phyloP scores from a whole-genome alignment of 163 green algal species.

The Chlamydomonas reinhardtii region DNA sequence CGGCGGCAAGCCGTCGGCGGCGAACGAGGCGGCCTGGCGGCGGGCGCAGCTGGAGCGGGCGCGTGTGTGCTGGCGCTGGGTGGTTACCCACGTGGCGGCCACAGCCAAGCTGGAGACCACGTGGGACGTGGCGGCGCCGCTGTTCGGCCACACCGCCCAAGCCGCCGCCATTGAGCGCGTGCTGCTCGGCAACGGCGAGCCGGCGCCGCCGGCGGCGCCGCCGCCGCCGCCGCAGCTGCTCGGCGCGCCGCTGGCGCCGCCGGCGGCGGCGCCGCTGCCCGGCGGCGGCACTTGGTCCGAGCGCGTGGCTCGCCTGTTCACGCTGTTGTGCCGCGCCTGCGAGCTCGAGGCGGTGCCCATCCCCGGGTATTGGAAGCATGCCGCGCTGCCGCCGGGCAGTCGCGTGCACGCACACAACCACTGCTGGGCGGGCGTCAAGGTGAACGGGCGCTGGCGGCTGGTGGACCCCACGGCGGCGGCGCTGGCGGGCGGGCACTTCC shows the following conservation, averaged over 20 bases:
- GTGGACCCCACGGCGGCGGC: slow-evolving; percentile 62
- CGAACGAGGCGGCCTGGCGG: neutral
- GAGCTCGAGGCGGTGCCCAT: slow-evolving; percentile 71
- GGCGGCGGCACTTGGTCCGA: slow-evolving; percentile 65
- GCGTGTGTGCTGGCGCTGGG: slow-evolving; percentile 64
- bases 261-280: neutral
- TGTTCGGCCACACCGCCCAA: slow-evolving; percentile 52
- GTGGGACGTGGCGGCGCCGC: slow-evolving; percentile 41
- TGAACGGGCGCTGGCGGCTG: slow-evolving; percentile 71
- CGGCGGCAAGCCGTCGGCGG: neutral
- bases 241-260: neutral
- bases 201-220: neutral
- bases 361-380: slow-evolving; percentile 68
- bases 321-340: slow-evolving; percentile 53
- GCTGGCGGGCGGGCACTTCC: slow-evolving; percentile 41
- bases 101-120: slow-evolving; percentile 25
- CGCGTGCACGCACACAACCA: slow-evolving; percentile 71
- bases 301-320: slow-evolving; percentile 64
- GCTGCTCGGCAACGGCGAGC: slow-evolving; percentile 9
- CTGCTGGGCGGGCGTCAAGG: slow-evolving; percentile 71
- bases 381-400: slow-evolving; percentile 46
- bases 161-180: neutral
- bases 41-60: slow-evolving; percentile 58
- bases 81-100: slow-evolving; percentile 52
- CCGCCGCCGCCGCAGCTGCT: neutral